Evolutionary conservation across 108 stramenopile species (phyloP).

Genomic region (Nitzschia sp.): DNA sequence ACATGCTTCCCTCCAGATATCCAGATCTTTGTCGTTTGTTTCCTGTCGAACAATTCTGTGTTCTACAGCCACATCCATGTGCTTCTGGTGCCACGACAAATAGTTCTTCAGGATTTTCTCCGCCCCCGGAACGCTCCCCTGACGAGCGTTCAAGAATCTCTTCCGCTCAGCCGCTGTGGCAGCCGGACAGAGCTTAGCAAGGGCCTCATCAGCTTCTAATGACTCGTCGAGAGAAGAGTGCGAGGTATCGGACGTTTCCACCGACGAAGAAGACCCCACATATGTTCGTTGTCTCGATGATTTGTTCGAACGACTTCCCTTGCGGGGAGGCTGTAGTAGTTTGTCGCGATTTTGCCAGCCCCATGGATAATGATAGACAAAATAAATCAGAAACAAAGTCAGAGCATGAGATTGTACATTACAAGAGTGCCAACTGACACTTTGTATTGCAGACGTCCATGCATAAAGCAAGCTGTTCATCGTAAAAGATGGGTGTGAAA

Average conservation of each 20-base stretch:
- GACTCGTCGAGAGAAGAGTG: not conserved
- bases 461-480: constrained; percentile 7
- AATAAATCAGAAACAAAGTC: constrained; percentile 11
- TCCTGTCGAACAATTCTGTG: constrained; percentile 1
- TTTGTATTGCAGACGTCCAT: constrained; percentile 4
- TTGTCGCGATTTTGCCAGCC: constrained; percentile 24
- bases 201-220: not conserved
- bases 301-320: too few species aligned
- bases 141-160: constrained; percentile 35
- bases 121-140: constrained; percentile 20
- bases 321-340: constrained; percentile 1
- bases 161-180: constrained; percentile 41
- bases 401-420: constrained; percentile 18
- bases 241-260: not conserved
- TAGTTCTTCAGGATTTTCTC: constrained; percentile 26
- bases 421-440: not conserved
- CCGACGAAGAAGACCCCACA: not conserved
- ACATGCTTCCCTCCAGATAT: constrained; percentile 40
- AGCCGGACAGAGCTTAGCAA: constrained; percentile 19
- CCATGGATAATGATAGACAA: constrained; percentile 21
- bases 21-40: constrained; percentile 27
- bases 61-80: constrained; percentile 11
- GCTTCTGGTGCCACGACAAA: constrained; percentile 34
- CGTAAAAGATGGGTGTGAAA: too few species aligned
- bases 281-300: too few species aligned